phyloP scores from a whole-genome alignment of 257 asterid genomes.

The Penstemon eatonii region DNA sequence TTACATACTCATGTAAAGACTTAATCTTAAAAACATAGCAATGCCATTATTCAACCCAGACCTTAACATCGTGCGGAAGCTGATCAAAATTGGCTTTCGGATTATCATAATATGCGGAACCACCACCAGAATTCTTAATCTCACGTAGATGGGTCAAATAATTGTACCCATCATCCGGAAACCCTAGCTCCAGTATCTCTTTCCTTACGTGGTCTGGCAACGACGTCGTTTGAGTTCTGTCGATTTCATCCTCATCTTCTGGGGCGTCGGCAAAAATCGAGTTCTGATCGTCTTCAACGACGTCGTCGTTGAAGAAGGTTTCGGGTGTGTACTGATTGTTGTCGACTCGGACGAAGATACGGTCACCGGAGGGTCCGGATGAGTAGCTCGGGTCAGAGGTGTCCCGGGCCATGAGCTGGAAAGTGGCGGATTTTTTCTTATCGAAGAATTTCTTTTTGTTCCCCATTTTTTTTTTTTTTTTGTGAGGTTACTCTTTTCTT shows the following conservation, averaged over 20 bases:
- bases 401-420: slow-evolving; percentile 84
- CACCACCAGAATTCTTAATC: slow-evolving; percentile 83
- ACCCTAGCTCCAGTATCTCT: slow-evolving; percentile 91
- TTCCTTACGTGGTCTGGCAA: slow-evolving; percentile 68
- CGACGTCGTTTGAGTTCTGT: slow-evolving; percentile 18
- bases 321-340: slow-evolving; percentile 51
- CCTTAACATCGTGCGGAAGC: slow-evolving; percentile 85
- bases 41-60: slow-evolving; percentile 19
- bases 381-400: slow-evolving; percentile 72
- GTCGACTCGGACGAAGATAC: slow-evolving; percentile 78
- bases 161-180: slow-evolving; percentile 95
- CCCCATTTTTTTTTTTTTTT: slow-evolving; percentile 41
- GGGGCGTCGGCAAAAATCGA: slow-evolving; percentile 66
- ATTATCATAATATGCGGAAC: slow-evolving; percentile 73
- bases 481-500: background rate
- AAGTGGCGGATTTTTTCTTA: slow-evolving; percentile 87
- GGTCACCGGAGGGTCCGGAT: slow-evolving; percentile 61
- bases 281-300: slow-evolving; percentile 33
- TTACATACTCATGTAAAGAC: too few relatives aligned
- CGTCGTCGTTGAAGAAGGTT: slow-evolving; percentile 33
- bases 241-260: slow-evolving; percentile 32
- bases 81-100: slow-evolving; percentile 59
- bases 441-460: slow-evolving; percentile 70
- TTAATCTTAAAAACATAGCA: too few relatives aligned
- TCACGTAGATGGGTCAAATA: slow-evolving; percentile 80